Percentiles rank a stretch among this genome's conserved stretches.
Evolutionary conservation across 2,329 filamentous ascomycete genomes (phyloP).

Genomic region (Mycosphaerella arachidis): DNA sequence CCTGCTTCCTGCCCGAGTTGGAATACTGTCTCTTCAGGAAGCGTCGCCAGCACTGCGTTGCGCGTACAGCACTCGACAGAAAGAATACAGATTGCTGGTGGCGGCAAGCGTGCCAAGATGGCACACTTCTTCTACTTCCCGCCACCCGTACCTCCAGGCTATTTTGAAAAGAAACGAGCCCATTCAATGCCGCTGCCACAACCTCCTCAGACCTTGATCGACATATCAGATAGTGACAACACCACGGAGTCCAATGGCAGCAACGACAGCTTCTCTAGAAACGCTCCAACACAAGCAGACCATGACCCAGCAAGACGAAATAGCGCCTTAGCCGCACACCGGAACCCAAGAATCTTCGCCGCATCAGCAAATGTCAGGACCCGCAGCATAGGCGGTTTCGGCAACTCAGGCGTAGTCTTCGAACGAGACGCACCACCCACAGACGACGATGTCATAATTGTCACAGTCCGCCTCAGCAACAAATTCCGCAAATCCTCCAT

Average conservation of each 20-base stretch:
- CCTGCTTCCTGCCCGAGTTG: background rate
- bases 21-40: background rate
- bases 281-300: background rate
- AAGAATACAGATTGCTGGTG: background rate
- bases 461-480: conserved; percentile 22
- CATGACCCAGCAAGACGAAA: conserved; percentile 5
- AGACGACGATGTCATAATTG: conserved; percentile 29
- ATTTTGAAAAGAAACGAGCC: background rate
- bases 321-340: conserved; percentile 12
- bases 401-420: conserved; percentile 18
- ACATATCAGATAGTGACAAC: background rate
- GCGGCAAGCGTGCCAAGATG: background rate
- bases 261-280: background rate
- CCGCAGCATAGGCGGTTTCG: conserved; percentile 11
- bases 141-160: background rate
- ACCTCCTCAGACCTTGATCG: background rate
- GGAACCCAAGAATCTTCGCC: conserved; percentile 9
- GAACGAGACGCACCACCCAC: conserved; percentile 17
- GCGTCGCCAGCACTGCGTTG: background rate
- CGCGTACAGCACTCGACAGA: background rate
- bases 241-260: background rate
- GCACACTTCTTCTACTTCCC: conserved; percentile 1
- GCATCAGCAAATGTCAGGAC: conserved; percentile 5
- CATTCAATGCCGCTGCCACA: background rate
- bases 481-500: conserved; percentile 15